Evolutionary conservation across 2,329 filamentous ascomycete species (phyloP).

Genomic region (Fusarium proliferatum): DNA sequence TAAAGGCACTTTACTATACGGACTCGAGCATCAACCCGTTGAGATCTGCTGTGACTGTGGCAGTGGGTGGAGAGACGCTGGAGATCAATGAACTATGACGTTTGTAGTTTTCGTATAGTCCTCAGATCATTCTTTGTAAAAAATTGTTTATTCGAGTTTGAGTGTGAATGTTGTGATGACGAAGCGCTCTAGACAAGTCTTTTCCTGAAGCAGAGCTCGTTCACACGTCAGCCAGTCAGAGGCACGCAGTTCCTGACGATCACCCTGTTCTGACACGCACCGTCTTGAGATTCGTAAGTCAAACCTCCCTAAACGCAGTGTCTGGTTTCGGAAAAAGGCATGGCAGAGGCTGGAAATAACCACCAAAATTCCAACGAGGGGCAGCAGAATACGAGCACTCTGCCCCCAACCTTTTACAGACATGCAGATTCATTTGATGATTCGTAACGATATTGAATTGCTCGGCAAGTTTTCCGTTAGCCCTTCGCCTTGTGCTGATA

Average conservation of each 20-base stretch:
- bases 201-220: slow-evolving; percentile 19
- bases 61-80: slow-evolving; percentile 20
- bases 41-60: slow-evolving; percentile 25
- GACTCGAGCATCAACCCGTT: slow-evolving; percentile 12
- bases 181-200: slow-evolving; percentile 26
- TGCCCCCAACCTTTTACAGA: neutral
- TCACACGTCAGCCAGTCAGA: slow-evolving; percentile 16
- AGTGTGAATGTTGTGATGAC: slow-evolving; percentile 11
- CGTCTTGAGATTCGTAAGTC: slow-evolving; percentile 22
- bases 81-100: slow-evolving; percentile 24
- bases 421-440: neutral
- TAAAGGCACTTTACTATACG: neutral
- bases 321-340: slow-evolving; percentile 18
- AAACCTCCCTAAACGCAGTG: neutral
- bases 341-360: slow-evolving; percentile 13
- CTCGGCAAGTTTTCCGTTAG: slow-evolving; percentile 21
- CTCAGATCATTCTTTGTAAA: slow-evolving; percentile 4
- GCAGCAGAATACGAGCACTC: slow-evolving; percentile 11
- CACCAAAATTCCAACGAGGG: slow-evolving; percentile 10
- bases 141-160: neutral
- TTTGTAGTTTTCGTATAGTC: slow-evolving; percentile 9
- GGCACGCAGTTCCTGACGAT: slow-evolving; percentile 32
- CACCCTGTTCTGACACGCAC: slow-evolving; percentile 29
- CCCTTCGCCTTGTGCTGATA: slow-evolving; percentile 9
- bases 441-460: neutral